Conservation (phyloP, 1,284 basidiomycete genomes). For the Fomitopsis pinicola region DNA sequence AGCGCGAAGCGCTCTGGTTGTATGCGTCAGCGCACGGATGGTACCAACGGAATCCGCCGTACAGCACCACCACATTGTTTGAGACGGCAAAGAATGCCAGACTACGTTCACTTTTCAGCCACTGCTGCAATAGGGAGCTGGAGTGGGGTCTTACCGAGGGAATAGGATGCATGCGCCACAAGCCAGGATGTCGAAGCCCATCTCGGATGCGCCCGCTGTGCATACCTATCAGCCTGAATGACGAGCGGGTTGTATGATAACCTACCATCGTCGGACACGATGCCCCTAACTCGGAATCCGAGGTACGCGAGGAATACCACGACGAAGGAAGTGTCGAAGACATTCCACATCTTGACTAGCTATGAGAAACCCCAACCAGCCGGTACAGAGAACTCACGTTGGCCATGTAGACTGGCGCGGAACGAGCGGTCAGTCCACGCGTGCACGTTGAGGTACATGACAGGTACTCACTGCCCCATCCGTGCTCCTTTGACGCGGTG, state of each 20-base stretch:
- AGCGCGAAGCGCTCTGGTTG: constrained; percentile 60
- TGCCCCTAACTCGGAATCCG: constrained; percentile 60
- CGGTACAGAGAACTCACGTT: constrained; percentile 43
- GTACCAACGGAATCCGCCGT: constrained; percentile 19
- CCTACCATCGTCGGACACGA: constrained; percentile 53
- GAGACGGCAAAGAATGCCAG: constrained; percentile 84
- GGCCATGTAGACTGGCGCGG: constrained; percentile 67
- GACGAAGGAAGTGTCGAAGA: constrained; percentile 79
- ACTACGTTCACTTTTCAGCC: constrained; percentile 27
- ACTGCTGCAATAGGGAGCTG: background rate
- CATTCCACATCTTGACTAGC: constrained; percentile 72
- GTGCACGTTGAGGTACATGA: no score
- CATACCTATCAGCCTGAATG: background rate
- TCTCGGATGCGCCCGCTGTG: constrained; percentile 53
- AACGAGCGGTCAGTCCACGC: background rate
- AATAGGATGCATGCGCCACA: constrained; percentile 87
- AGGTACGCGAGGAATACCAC: constrained; percentile 71
- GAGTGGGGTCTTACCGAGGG: constrained; percentile 50
- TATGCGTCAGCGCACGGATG: constrained; percentile 4
- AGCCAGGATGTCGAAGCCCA: constrained; percentile 80
- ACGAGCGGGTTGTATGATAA: background rate
- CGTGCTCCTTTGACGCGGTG: constrained; percentile 76
- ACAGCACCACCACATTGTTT: constrained; percentile 84
- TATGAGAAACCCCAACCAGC: background rate
- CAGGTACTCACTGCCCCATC: constrained; percentile 70